Conservation (phyloP, 2,329 filamentous ascomycete genomes). For the Ascosphaera aggregata region DNA sequence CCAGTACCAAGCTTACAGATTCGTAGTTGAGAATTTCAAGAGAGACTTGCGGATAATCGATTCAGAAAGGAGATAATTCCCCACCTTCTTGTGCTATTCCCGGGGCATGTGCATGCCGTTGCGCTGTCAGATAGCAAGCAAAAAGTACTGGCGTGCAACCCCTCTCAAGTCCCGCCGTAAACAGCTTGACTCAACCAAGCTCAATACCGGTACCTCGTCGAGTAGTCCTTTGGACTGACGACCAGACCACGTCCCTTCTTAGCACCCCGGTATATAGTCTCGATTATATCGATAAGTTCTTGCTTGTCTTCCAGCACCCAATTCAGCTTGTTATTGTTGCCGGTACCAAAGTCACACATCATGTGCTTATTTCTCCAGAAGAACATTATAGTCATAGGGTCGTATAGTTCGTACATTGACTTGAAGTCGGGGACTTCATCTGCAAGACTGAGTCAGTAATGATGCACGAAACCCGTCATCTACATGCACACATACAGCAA, state of each 20-base stretch:
- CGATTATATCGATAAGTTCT: slow-evolving; percentile 93
- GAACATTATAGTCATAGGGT: slow-evolving; percentile 89
- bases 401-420: slow-evolving; percentile 82
- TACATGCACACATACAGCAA: background rate
- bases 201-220: slow-evolving; percentile 45
- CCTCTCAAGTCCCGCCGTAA: no score
- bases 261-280: slow-evolving; percentile 93
- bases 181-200: background rate
- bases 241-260: slow-evolving; percentile 96
- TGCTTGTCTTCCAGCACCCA: slow-evolving; percentile 96
- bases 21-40: no score
- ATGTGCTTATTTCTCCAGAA: slow-evolving; percentile 98
- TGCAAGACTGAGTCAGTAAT: slow-evolving; percentile 14
- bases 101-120: no score
- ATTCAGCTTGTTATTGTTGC: slow-evolving; percentile 97
- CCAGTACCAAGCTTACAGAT: no score
- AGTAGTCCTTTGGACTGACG: slow-evolving; percentile 78
- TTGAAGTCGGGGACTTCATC: slow-evolving; percentile 86
- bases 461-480: background rate
- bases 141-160: no score
- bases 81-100: no score
- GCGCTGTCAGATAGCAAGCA: no score
- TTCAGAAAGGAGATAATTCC: no score
- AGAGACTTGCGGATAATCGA: no score
- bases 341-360: slow-evolving; percentile 38